Evolutionary conservation across 305 asterid genomes (phyloP).

Genomic region (Fraxinus baroniana): DNA sequence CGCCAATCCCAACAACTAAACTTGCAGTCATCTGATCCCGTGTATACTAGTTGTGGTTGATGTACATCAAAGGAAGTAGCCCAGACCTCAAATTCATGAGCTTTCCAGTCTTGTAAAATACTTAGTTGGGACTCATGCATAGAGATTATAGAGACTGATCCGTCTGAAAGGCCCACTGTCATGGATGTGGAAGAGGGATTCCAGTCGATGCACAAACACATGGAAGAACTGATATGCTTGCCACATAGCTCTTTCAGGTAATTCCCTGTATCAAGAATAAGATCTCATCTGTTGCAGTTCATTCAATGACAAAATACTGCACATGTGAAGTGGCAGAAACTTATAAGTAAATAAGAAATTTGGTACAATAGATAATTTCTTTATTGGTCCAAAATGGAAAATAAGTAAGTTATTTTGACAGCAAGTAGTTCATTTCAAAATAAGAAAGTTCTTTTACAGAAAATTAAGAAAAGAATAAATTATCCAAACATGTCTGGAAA

Average conservation of each 20-base stretch:
- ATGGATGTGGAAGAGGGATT: conserved; percentile 61
- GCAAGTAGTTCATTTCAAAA: not conserved
- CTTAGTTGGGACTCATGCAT: conserved; percentile 48
- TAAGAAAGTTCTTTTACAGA: not conserved
- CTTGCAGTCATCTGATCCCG: conserved; percentile 94
- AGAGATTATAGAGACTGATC: conserved; percentile 72
- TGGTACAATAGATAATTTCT: not conserved
- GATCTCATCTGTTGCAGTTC: conserved; percentile 19
- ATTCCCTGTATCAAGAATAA: conserved; percentile 40
- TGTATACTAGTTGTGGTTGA: conserved; percentile 71
- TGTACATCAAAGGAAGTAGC: conserved; percentile 77
- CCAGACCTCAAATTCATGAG: conserved; percentile 88
- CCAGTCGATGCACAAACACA: conserved; percentile 95
- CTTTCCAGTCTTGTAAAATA: conserved; percentile 65
- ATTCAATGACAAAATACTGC: not conserved
- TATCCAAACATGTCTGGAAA: not conserved
- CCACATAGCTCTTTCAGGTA: conserved; percentile 45
- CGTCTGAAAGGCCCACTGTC: conserved; percentile 78
- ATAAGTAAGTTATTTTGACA: not conserved
- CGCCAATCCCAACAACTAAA: conserved; percentile 90
- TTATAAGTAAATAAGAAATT: not conserved
- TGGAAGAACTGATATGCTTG: conserved; percentile 64
- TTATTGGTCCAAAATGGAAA: not conserved
- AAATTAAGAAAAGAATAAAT: not conserved
- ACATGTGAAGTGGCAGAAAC: conserved; percentile 9